phyloP scores from a whole-genome alignment of 257 asterid genomes.

The Scutellaria galericulata region DNA sequence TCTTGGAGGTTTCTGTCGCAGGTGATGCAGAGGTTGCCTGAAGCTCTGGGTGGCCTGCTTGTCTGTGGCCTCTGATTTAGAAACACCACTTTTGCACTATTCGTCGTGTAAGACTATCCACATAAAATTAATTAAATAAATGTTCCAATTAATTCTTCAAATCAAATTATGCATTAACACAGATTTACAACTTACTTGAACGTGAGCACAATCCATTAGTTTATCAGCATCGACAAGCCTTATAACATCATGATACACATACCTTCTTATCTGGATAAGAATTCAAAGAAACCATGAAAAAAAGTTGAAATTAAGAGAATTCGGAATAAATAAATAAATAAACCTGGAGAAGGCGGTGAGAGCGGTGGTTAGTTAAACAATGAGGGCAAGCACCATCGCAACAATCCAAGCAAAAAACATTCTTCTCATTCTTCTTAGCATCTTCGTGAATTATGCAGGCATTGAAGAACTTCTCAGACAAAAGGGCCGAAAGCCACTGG shows the following conservation, averaged over 20 bases:
- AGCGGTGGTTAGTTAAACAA: constrained; percentile 54
- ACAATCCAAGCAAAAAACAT: constrained; percentile 75
- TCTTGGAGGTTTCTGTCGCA: constrained; percentile 60
- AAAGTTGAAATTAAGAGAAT: neutral
- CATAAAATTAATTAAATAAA: neutral
- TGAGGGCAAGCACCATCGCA: constrained; percentile 71
- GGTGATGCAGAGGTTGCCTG: constrained; percentile 53
- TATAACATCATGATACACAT: constrained; percentile 74
- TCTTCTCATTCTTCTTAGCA: constrained; percentile 72
- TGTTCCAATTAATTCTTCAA: neutral
- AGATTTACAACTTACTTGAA: constrained; percentile 57
- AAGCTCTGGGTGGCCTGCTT: constrained; percentile 42
- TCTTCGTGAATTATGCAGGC: constrained; percentile 72
- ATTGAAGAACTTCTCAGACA: constrained; percentile 71
- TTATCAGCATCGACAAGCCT: constrained; percentile 56
- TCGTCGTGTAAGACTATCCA: constrained; percentile 51
- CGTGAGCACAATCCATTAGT: constrained; percentile 63
- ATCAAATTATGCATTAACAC: neutral
- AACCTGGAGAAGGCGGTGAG: constrained; percentile 82
- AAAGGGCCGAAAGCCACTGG: constrained; percentile 58
- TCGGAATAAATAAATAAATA: neutral
- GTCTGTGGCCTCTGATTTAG: constrained; percentile 56
- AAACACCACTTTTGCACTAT: constrained; percentile 64
- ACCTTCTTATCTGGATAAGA: constrained; percentile 50
- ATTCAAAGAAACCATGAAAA: neutral